phyloP scores from a whole-genome alignment of 257 asterid genomes.

The Penstemon eatonii region DNA sequence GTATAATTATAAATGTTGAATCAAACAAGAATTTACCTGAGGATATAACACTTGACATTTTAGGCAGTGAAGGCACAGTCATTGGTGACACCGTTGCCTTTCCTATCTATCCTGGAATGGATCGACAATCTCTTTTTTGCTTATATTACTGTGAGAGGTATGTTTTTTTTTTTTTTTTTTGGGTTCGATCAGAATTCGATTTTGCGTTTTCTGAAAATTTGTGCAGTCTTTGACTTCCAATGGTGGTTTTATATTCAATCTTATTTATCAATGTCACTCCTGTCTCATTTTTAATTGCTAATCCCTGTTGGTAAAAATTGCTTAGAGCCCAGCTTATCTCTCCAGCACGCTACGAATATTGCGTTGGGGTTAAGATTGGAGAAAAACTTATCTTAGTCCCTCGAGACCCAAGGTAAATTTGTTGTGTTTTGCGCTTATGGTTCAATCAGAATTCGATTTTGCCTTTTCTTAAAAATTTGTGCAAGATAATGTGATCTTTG shows the following conservation, averaged over 20 bases:
- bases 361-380: conserved; percentile 76
- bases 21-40: conserved; percentile 54
- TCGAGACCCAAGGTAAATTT: conserved; percentile 66
- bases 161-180: too few relatives aligned
- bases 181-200: too few relatives aligned
- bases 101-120: conserved; percentile 42
- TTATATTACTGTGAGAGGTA: too few relatives aligned
- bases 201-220: too few relatives aligned
- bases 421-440: conserved; percentile 23
- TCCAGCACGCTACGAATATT: conserved; percentile 49
- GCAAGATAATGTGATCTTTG: too few relatives aligned
- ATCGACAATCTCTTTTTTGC: conserved; percentile 37
- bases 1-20: conserved; percentile 44
- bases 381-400: conserved; percentile 70
- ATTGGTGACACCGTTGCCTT: conserved; percentile 55
- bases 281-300: too few relatives aligned
- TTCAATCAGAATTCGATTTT: conserved; percentile 22
- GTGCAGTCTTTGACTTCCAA: too few relatives aligned
- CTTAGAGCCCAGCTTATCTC: too few relatives aligned
- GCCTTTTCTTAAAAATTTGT: too few relatives aligned
- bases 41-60: conserved; percentile 57
- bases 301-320: too few relatives aligned
- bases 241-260: too few relatives aligned
- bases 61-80: conserved; percentile 50
- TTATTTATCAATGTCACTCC: too few relatives aligned